Conservation (phyloP, 176 grass and related monocot species). For the Zizania latifolia region DNA sequence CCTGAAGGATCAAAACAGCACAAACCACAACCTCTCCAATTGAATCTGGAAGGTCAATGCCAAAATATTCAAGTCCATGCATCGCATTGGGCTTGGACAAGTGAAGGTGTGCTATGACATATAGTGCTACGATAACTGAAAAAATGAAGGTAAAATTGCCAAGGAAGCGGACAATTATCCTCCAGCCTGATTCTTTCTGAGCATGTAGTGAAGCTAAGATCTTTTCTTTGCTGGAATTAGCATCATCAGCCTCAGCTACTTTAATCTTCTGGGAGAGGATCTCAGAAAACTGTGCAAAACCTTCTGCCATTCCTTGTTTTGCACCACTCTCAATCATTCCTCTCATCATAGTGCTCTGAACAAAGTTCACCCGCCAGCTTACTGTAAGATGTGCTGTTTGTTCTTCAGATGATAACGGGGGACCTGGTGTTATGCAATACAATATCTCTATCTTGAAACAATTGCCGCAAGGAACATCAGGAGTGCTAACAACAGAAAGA, state of each 20-base stretch:
- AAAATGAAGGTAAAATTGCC: constrained; percentile 84
- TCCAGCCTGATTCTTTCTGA: constrained; percentile 67
- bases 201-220: constrained; percentile 69
- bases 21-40: constrained; percentile 91
- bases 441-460: constrained; percentile 77
- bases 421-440: constrained; percentile 62
- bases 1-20: constrained; percentile 82
- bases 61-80: constrained; percentile 84
- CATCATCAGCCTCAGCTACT: constrained; percentile 65
- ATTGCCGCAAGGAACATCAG: constrained; percentile 75
- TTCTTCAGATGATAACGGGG: constrained; percentile 53
- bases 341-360: constrained; percentile 96
- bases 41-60: constrained; percentile 90
- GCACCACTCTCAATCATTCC: constrained; percentile 87
- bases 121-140: constrained; percentile 48
- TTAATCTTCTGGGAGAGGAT: constrained; percentile 62
- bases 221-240: constrained; percentile 60
- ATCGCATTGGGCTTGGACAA: constrained; percentile 56
- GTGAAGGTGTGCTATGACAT: constrained; percentile 71
- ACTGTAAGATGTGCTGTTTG: constrained; percentile 63
- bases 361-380: constrained; percentile 75
- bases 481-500: constrained; percentile 61
- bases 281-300: constrained; percentile 68
- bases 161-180: constrained; percentile 67
- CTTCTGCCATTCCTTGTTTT: constrained; percentile 81